Percentiles rank a stretch among this genome's conserved stretches.
phyloP scores from a whole-genome alignment of 495 filamentous ascomycete species.

The Penicillium coffeae region DNA sequence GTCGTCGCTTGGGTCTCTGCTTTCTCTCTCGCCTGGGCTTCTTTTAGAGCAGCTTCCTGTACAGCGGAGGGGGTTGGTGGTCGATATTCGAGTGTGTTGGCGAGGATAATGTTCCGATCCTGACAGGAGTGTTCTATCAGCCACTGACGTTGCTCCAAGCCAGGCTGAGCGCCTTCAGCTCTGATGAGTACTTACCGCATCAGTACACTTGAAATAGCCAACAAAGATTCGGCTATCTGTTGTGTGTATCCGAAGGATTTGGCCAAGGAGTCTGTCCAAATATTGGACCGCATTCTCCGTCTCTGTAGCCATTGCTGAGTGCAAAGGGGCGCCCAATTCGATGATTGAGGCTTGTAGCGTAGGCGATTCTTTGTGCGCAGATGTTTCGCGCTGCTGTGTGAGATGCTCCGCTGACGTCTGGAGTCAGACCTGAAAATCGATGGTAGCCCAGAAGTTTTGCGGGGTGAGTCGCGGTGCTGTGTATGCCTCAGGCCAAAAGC shows the following conservation, averaged over 20 bases:
- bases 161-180: neutral
- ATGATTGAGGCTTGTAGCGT: neutral
- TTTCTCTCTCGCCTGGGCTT: slow-evolving; percentile 21
- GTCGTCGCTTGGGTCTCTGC: slow-evolving; percentile 21
- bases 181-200: slow-evolving; percentile 57
- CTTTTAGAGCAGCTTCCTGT: slow-evolving; percentile 20
- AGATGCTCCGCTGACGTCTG: no score
- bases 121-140: slow-evolving; percentile 22
- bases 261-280: slow-evolving; percentile 46
- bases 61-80: slow-evolving; percentile 53
- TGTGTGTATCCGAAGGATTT: slow-evolving; percentile 68
- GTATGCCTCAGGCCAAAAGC: neutral
- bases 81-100: slow-evolving; percentile 83
- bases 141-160: neutral
- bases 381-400: no score
- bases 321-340: neutral
- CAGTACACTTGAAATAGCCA: slow-evolving; percentile 89
- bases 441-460: neutral
- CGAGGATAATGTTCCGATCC: slow-evolving; percentile 83
- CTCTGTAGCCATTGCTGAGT: slow-evolving; percentile 29
- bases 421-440: no score
- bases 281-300: slow-evolving; percentile 39
- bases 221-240: slow-evolving; percentile 86
- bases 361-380: no score
- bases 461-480: neutral